Evolutionary conservation across 208 protist genomes (phyloP).

Genomic region (Wallacemonas collosoma): DNA sequence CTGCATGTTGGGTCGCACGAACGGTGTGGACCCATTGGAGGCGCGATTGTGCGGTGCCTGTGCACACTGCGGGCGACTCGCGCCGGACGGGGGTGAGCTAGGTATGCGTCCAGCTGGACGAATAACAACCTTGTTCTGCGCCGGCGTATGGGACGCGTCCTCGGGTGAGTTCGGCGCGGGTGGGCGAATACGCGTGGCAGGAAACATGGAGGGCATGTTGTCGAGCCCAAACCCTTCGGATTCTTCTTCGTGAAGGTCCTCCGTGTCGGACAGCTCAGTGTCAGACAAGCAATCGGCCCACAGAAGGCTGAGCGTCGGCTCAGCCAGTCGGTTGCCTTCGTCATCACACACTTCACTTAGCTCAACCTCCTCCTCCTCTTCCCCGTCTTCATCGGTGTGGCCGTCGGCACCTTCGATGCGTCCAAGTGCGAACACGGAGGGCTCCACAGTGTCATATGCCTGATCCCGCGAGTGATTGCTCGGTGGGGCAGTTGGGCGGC

Average conservation of each 20-base stretch:
- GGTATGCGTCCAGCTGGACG: not conserved
- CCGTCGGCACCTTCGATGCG: not conserved
- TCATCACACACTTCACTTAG: slow-evolving; percentile 6
- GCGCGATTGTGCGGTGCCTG: not conserved
- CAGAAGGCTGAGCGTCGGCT: slow-evolving; percentile 17
- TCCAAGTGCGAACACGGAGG: slow-evolving; percentile 3
- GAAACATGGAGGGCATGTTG: slow-evolving; percentile 1
- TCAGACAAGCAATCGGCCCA: not conserved
- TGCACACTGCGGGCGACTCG: not conserved
- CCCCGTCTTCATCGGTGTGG: not conserved
- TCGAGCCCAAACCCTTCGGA: not conserved
- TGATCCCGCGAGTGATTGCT: not conserved
- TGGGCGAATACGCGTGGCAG: not conserved
- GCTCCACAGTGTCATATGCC: not conserved
- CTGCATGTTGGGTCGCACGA: not conserved
- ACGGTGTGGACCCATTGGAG: not conserved
- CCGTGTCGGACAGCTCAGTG: not conserved
- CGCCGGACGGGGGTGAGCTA: not conserved
- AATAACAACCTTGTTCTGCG: not conserved
- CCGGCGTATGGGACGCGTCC: not conserved
- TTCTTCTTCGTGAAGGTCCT: not conserved
- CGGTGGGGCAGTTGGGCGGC: not conserved
- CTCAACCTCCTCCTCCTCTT: not conserved
- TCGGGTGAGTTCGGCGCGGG: not conserved
- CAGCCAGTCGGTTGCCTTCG: not conserved